Percentiles rank a stretch among this genome's conserved stretches.
Conservation (phyloP, 371 early-diverging fungal genomes). For the Lichtheimia ornata region DNA sequence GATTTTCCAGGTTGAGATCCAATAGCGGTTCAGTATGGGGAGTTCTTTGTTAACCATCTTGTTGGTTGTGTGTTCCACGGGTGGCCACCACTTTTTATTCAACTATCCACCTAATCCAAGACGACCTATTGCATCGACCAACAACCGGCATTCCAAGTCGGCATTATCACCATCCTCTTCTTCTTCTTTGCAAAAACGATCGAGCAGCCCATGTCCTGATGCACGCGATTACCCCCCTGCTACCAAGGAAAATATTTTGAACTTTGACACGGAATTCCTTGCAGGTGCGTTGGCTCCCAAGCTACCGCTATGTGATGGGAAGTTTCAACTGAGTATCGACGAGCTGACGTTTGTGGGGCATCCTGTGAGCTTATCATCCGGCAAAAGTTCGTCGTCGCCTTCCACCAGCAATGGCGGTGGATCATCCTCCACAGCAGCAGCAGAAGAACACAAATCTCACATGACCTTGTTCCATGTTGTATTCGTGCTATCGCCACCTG, state of each 20-base stretch:
- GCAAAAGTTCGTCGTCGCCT: conserved; percentile 21
- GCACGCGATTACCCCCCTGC: conserved; percentile 33
- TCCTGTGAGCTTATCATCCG: conserved; percentile 53
- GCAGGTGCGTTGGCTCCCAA: conserved; percentile 80
- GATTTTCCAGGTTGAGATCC: background rate
- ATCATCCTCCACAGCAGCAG: background rate
- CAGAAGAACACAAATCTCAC: conserved; percentile 21
- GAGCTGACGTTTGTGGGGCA: conserved; percentile 78
- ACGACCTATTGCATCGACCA: conserved; percentile 14
- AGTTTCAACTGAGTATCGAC: conserved; percentile 81
- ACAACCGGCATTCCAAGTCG: background rate
- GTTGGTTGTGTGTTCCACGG: conserved; percentile 68
- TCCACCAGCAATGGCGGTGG: conserved; percentile 16
- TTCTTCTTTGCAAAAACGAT: background rate
- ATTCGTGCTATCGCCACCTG: conserved; percentile 65
- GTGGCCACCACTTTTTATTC: conserved; percentile 74
- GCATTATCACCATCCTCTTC: background rate
- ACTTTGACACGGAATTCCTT: conserved; percentile 68
- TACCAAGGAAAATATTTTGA: conserved; percentile 55
- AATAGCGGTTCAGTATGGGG: background rate
- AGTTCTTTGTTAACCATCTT: conserved; percentile 57
- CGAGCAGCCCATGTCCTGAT: background rate
- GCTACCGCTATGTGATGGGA: conserved; percentile 67
- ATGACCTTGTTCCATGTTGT: conserved; percentile 86
- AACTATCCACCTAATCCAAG: conserved; percentile 62